Conservation (phyloP, 2,329 filamentous ascomycete genomes). For the Aureobasidium lini region DNA sequence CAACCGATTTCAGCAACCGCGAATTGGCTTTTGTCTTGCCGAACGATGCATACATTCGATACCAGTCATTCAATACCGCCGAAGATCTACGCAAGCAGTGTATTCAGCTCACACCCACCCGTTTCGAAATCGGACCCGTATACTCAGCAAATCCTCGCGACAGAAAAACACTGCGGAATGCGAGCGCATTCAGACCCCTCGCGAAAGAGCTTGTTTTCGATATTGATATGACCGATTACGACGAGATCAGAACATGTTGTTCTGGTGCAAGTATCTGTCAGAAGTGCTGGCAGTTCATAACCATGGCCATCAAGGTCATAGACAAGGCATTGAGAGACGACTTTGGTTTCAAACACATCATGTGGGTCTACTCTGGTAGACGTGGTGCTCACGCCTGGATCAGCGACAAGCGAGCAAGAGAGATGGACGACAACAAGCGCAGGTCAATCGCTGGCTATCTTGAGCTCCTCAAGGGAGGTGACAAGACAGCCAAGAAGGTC, state of each 20-base stretch:
- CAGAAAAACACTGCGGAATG: conserved; percentile 76
- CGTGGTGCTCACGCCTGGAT: conserved; percentile 98
- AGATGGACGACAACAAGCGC: conserved; percentile 77
- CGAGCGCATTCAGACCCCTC: conserved; percentile 74
- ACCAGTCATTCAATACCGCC: conserved; percentile 68
- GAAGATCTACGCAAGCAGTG: conserved; percentile 84
- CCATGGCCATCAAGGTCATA: conserved; percentile 93
- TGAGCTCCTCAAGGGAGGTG: conserved; percentile 79
- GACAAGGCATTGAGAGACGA: conserved; percentile 83
- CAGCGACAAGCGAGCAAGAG: conserved; percentile 79
- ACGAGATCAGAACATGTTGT: conserved; percentile 93
- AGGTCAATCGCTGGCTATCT: conserved; percentile 82
- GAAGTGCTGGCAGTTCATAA: conserved; percentile 96
- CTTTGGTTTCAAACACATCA: conserved; percentile 92
- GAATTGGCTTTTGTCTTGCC: conserved; percentile 96
- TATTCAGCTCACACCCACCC: conserved; percentile 75
- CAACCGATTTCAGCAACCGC: conserved; percentile 81
- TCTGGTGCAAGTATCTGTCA: conserved; percentile 85
- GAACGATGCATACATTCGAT: conserved; percentile 86
- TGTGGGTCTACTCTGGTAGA: conserved; percentile 98
- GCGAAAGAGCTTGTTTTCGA: conserved; percentile 96
- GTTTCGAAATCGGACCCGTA: conserved; percentile 97
- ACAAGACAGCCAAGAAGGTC: conserved; percentile 78
- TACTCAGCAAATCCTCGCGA: conserved; percentile 92
- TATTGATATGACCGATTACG: conserved; percentile 99